Base-by-base conservation (phyloP, 23 red algal genomes). In the Pyropia yezoensis region DNA sequence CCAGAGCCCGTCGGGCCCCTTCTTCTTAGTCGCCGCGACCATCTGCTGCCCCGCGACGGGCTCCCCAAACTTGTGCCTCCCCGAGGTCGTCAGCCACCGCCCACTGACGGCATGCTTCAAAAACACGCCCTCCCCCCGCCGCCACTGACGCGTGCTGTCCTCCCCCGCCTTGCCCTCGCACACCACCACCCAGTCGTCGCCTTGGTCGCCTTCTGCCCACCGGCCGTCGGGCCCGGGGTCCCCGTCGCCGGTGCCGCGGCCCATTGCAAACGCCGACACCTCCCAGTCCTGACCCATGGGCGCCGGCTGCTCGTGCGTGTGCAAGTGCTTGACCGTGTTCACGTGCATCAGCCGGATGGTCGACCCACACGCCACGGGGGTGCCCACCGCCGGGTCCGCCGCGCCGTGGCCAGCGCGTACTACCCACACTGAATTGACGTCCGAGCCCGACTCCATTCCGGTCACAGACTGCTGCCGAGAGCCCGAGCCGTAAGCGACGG, bases 401-500 rank as follows among this genome's bases (percentile, higher is more conserved):
- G 54, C 65, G 13, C 75, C 49, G 67, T 86, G 79, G 1, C 67
- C 75, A 5, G 20, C 49, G 9, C 82, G 82, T n/a, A 91, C 79
- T 7, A 82, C 24, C 94, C 94, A 98, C 25, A 79, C 79, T 9
- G 75, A 78, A 27, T 90, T 89, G 56, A 69, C 73, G 63, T 98
- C 85, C 27, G 63, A 52, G 17, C 27, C 67, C 45, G 82, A 61
- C 23, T 51, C 56, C 27, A 80, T 67, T 0, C 67, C 85, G 18
- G 94, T 91, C 30, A 91, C 86, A 18, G 80, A 85, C 64, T 98
- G 86, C 66, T 98, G 86, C 49, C 62, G 52, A 18, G 86, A 91
- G 52, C 94, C 94, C 7, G 94, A 77, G 27, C 85, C 94, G 63
- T 98, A 98, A 22, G 78, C 49, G 30, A 98, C 67, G 62, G 91